Conservation (phyloP, 805 yeast species). For the Schizosaccharomyces osmophilus region DNA sequence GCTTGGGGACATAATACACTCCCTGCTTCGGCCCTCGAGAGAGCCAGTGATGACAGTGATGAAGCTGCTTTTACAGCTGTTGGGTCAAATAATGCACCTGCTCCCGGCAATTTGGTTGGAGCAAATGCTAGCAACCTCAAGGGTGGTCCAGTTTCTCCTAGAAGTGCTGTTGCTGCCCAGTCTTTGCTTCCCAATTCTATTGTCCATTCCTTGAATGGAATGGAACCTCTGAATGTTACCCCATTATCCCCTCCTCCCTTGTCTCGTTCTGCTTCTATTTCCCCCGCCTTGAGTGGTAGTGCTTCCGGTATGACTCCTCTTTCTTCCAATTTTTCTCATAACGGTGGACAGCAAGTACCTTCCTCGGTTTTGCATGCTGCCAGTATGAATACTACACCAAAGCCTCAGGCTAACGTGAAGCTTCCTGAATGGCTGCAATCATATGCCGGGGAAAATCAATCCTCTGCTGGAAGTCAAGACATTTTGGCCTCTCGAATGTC, state of each 20-base stretch:
- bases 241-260: background rate
- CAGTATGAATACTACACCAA: background rate
- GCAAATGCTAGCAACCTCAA: background rate
- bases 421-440: background rate
- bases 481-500: background rate
- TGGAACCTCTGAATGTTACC: background rate
- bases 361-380: background rate
- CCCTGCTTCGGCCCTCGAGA: background rate
- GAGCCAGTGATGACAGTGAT: background rate
- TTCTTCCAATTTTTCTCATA: background rate
- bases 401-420: background rate
- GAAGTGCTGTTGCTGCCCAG: background rate
- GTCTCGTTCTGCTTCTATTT: background rate
- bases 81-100: too few species aligned
- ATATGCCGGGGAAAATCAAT: background rate
- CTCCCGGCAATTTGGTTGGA: background rate
- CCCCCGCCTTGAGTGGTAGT: background rate
- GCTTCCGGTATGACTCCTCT: background rate
- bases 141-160: background rate
- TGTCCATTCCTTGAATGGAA: background rate
- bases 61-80: too few species aligned
- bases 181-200: background rate
- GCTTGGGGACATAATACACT: conserved; percentile 61
- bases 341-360: background rate
- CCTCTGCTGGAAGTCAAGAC: background rate